Evolutionary conservation across 2,329 filamentous ascomycete genomes (phyloP).

Genomic region (Fonsecaea pedrosoi): DNA sequence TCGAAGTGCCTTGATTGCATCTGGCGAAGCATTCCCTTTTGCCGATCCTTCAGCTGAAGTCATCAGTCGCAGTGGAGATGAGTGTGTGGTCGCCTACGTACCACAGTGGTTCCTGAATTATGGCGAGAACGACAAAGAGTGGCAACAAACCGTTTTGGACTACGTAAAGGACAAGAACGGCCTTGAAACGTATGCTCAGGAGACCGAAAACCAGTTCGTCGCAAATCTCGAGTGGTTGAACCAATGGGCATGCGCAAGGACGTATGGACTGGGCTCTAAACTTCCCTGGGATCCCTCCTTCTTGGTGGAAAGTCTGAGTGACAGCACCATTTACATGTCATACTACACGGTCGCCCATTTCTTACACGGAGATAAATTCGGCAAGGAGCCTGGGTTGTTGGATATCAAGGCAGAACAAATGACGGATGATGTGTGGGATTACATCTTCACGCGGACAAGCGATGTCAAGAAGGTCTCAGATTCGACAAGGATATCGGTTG

Average conservation of each 20-base stretch:
- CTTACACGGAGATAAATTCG: constrained; percentile 86
- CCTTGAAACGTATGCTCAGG: constrained; percentile 79
- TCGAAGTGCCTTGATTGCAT: constrained; percentile 75
- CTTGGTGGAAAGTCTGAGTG: constrained; percentile 88
- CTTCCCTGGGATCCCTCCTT: constrained; percentile 92
- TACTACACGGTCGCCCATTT: constrained; percentile 67
- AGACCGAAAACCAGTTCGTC: constrained; percentile 81
- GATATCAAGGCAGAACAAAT: constrained; percentile 83
- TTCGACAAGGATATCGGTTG: constrained; percentile 73
- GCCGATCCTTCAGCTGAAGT: constrained; percentile 92
- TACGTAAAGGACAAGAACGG: constrained; percentile 72
- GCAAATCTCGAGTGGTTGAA: constrained; percentile 90
- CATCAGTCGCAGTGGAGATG: constrained; percentile 85
- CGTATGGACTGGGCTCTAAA: constrained; percentile 90
- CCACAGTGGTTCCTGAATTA: constrained; percentile 99
- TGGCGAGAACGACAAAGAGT: constrained; percentile 78
- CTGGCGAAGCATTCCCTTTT: constrained; percentile 84
- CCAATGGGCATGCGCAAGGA: constrained; percentile 92
- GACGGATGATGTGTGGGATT: constrained; percentile 96
- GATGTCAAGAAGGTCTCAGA: constrained; percentile 68
- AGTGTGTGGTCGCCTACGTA: constrained; percentile 89
- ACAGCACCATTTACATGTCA: constrained; percentile 84
- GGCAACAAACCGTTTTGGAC: constrained; percentile 77
- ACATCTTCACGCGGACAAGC: constrained; percentile 81
- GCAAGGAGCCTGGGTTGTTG: constrained; percentile 70